A percentile compares a stretch with the other conserved stretches of the same genome.
These are phyloP conservation scores for Coemansia furcata DNA, from an alignment of 192 early-diverging fungal genomes.

Conservation along the genomic window DNA sequence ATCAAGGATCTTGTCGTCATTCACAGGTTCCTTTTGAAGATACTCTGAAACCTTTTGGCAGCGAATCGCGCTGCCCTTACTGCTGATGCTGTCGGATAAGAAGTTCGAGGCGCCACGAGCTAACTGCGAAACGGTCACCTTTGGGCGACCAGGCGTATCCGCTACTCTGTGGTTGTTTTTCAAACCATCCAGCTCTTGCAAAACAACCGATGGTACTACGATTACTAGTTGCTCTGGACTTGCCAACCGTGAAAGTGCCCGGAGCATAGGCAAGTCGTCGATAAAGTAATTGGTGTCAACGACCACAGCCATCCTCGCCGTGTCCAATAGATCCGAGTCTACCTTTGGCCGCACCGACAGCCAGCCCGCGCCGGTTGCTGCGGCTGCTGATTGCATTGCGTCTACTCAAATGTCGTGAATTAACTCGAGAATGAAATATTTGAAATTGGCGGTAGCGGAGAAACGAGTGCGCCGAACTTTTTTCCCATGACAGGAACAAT, in stretches of 20 bases:
- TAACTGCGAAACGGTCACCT: slow-evolving; percentile 3
- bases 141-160: not conserved
- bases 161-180: slow-evolving; percentile 10
- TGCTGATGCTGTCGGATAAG: slow-evolving; percentile 21
- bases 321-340: slow-evolving; percentile 10
- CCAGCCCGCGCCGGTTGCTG: not conserved
- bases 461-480: not conserved
- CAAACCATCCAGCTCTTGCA: slow-evolving; percentile 43
- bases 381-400: not conserved
- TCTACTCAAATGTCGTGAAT: not conserved
- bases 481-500: not conserved
- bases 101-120: slow-evolving; percentile 37
- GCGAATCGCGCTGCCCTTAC: slow-evolving; percentile 20
- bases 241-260: slow-evolving; percentile 9
- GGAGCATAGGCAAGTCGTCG: slow-evolving; percentile 21
- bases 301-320: slow-evolving; percentile 21
- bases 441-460: not conserved
- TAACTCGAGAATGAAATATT: not conserved
- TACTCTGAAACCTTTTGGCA: slow-evolving; percentile 42
- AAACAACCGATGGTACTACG: slow-evolving; percentile 38
- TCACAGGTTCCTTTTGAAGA: not conserved
- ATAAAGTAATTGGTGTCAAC: slow-evolving; percentile 51
- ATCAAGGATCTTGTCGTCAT: slow-evolving; percentile 43
- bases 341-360: not conserved
- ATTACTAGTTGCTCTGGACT: slow-evolving; percentile 11